Evolutionary conservation across 2,329 filamentous ascomycete genomes (phyloP).

Genomic region (Colletotrichum orchidophilum): DNA sequence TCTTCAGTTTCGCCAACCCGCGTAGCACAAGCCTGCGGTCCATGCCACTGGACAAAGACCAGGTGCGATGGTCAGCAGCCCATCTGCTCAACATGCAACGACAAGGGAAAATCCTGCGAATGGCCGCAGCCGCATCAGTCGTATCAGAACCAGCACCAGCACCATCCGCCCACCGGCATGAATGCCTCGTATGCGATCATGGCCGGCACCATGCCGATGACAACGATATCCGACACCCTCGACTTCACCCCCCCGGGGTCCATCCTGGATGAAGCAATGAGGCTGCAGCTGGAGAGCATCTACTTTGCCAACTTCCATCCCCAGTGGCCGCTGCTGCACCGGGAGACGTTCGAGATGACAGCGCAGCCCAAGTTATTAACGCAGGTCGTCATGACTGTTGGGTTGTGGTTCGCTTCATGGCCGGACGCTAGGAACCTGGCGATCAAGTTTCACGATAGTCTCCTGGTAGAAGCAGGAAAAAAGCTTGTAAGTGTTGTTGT

Average conservation of each 20-base stretch:
- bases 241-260: background rate
- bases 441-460: conserved; percentile 10
- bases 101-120: conserved; percentile 18
- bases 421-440: background rate
- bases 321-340: conserved; percentile 23
- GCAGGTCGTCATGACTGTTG: conserved; percentile 14
- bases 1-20: conserved; percentile 24
- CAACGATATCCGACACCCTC: background rate
- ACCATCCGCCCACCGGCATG: background rate
- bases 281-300: conserved; percentile 3
- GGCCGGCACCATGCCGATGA: background rate
- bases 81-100: conserved; percentile 16
- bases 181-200: background rate
- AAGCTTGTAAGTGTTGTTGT: conserved; percentile 3
- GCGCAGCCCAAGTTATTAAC: conserved; percentile 7
- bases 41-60: conserved; percentile 26
- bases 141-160: background rate
- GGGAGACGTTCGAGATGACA: conserved; percentile 8
- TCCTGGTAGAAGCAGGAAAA: conserved; percentile 12
- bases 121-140: conserved; percentile 15
- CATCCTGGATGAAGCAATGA: conserved; percentile 1
- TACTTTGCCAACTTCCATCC: conserved; percentile 25
- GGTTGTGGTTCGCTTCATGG: conserved; percentile 14
- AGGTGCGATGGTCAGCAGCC: conserved; percentile 28
- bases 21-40: conserved; percentile 26